These are phyloP conservation scores for Picochlorum sp. DNA, from an alignment of 139 green algal genomes.

Conservation along the genomic window DNA sequence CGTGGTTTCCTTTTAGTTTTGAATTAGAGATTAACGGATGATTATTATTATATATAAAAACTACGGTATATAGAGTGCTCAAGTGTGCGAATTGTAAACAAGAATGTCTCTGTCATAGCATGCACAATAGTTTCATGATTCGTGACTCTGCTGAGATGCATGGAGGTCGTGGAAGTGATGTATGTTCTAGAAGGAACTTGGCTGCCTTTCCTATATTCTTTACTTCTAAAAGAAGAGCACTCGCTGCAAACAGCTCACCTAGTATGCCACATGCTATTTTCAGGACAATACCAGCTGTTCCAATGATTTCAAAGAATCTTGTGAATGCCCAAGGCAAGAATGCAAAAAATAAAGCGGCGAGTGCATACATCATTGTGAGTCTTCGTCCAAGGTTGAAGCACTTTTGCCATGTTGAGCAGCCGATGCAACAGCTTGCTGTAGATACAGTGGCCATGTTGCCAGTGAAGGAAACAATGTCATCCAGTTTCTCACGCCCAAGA, in stretches of 20 bases:
- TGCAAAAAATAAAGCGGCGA: slow-evolving; percentile 16
- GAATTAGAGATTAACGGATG: too few species aligned
- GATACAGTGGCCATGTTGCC: slow-evolving; percentile 19
- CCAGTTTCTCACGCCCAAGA: slow-evolving; percentile 7
- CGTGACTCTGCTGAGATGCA: too few species aligned
- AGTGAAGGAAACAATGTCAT: slow-evolving; percentile 25
- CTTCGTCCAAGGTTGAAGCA: slow-evolving; percentile 34
- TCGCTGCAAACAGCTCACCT: slow-evolving; percentile 7
- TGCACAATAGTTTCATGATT: too few species aligned
- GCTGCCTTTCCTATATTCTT: slow-evolving; percentile 5
- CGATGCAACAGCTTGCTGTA: slow-evolving; percentile 24
- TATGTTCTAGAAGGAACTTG: slow-evolving; percentile 14
- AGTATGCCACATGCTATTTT: slow-evolving; percentile 1
- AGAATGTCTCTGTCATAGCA: too few species aligned
- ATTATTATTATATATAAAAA: too few species aligned
- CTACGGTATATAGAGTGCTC: too few species aligned
- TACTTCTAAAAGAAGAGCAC: slow-evolving; percentile 16
- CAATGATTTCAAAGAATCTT: slow-evolving; percentile 3
- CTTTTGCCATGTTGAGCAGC: slow-evolving; percentile 31
- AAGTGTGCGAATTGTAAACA: too few species aligned
- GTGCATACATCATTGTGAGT: slow-evolving; percentile 13
- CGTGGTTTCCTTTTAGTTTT: too few species aligned
- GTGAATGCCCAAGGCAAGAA: slow-evolving; percentile 31
- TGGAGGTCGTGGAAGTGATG: neutral
- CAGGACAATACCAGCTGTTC: neutral